These are phyloP conservation scores for Trametes versicolor DNA, from an alignment of 1,284 basidiomycete genomes.

Conservation along the genomic window DNA sequence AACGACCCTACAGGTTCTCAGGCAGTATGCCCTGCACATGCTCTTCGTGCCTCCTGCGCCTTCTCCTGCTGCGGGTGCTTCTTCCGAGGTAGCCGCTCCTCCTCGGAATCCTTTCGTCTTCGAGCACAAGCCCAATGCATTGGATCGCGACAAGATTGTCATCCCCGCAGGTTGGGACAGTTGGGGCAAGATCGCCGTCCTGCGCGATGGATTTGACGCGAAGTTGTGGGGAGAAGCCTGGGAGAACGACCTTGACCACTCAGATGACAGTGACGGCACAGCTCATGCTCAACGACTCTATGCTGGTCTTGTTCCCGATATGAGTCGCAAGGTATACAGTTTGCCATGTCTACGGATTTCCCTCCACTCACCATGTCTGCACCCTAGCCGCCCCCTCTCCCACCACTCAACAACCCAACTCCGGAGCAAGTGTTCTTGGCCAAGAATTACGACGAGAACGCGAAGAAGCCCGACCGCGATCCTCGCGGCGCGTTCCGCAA, in stretches of 20 bases:
- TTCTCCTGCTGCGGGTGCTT: slow-evolving; percentile 55
- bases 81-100: slow-evolving; percentile 62
- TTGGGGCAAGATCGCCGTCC: slow-evolving; percentile 94
- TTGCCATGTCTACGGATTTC: too few relatives aligned
- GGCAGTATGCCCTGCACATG: slow-evolving; percentile 89
- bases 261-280: slow-evolving; percentile 51
- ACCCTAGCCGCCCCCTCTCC: slow-evolving; percentile 68
- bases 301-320: slow-evolving; percentile 72
- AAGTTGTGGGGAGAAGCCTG: slow-evolving; percentile 85
- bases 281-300: slow-evolving; percentile 68
- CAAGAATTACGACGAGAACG: slow-evolving; percentile 89
- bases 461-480: slow-evolving; percentile 88
- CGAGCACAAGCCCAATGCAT: slow-evolving; percentile 85
- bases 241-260: slow-evolving; percentile 71
- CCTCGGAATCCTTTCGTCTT: slow-evolving; percentile 87
- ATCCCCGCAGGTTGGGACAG: slow-evolving; percentile 98
- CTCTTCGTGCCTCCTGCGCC: slow-evolving; percentile 84
- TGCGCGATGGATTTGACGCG: slow-evolving; percentile 93
- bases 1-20: slow-evolving; percentile 79
- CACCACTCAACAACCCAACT: slow-evolving; percentile 80
- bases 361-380: neutral
- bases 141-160: slow-evolving; percentile 92
- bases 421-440: slow-evolving; percentile 90
- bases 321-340: slow-evolving; percentile 69
- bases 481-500: slow-evolving; percentile 88